Conservation (phyloP, 768 basidiomycete genomes). For the Megacollybia marginata region DNA sequence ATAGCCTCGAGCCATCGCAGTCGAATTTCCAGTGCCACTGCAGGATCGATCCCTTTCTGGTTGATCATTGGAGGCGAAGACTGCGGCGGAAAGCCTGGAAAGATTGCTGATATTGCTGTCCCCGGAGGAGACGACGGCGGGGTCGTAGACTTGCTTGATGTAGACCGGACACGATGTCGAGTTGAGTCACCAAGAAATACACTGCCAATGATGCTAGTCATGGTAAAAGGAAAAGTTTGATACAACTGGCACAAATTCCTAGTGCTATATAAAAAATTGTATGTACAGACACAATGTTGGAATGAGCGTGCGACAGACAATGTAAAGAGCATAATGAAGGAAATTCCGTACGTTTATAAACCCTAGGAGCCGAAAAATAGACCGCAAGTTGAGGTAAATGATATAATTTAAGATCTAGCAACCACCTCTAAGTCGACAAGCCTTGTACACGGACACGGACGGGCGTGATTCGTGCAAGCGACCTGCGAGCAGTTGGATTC, state of each 20-base stretch:
- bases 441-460: conserved; percentile 34
- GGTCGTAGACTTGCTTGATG: conserved; percentile 27
- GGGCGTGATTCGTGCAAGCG: conserved; percentile 47
- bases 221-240: background rate
- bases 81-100: conserved; percentile 17
- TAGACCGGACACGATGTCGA: conserved; percentile 55
- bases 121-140: conserved; percentile 29
- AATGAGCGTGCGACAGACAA: background rate
- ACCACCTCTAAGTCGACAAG: background rate
- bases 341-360: background rate
- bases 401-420: background rate
- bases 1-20: conserved; percentile 78
- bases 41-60: conserved; percentile 42
- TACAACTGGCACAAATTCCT: background rate
- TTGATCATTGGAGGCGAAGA: conserved; percentile 12
- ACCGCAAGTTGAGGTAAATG: background rate
- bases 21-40: conserved; percentile 65
- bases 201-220: conserved; percentile 40
- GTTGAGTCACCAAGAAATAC: conserved; percentile 77
- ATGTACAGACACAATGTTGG: background rate
- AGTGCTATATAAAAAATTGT: too few relatives aligned
- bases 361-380: background rate
- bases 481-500: conserved; percentile 52
- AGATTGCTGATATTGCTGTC: conserved; percentile 26
- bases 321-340: background rate